Base-by-base conservation (phyloP, 768 basidiomycete genomes). In the Rhodotorula diobovata region DNA sequence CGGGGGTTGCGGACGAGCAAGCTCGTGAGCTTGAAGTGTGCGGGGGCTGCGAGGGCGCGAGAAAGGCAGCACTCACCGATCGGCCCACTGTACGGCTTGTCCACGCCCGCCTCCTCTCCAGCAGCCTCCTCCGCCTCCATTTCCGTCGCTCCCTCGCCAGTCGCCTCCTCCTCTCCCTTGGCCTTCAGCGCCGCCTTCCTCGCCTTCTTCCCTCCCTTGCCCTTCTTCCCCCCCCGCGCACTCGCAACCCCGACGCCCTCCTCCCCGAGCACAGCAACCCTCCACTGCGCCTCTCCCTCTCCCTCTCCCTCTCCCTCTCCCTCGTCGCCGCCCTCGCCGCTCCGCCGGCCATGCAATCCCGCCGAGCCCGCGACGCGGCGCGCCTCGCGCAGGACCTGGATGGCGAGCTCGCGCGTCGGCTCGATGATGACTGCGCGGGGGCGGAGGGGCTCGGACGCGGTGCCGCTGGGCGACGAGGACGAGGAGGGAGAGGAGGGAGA, bases 381-480 rank as follows among this genome's bases (percentile, higher is more conserved):
- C 75, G 89, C 90, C 79, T 98, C 96, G 70, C 93, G 92, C 72
- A 91, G 84, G 64, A 98, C 98, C 78, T 99, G 96, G 77, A 92
- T 88, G 0, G 93, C 93, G n/a, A 99, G 81, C 82, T 99, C 96
- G 61, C 92, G 87, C 4, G 96, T 98, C 6, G 96, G 96, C 1
- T 91, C 90, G 59, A 99, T 81, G 50, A 99, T 82, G 32, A 99
- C 69, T 4, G 90, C 66, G 91, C 85, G 28, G 87, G 87, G 66
- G 90, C 93, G 39, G 78, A 79, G 28, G 86, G 86, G 43, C 35
- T 67, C 23, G n/a, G 59, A 62, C 25, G 57, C 34, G 21, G 63
- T 54, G 28, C 54, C 58, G 37, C 51, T 50, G 63, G 95, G 83
- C 1, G 93, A 90, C 48, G 96, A 84, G 57, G 95, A 48, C 25